Evolutionary conservation across 1,284 basidiomycete species (phyloP).

Genomic region (Mycena sp.): DNA sequence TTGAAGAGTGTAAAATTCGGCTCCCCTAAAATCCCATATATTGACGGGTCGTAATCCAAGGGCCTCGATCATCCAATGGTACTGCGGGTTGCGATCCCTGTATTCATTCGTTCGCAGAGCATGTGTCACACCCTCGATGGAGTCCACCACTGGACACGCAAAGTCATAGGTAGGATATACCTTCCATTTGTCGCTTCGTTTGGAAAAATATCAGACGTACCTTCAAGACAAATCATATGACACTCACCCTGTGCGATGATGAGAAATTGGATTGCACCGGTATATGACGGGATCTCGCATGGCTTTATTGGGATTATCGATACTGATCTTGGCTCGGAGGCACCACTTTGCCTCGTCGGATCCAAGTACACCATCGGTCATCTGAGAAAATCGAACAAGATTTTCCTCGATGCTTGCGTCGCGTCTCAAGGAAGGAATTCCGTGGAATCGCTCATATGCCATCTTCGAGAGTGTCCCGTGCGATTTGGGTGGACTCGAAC

Average conservation of each 20-base stretch:
- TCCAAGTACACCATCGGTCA: slow-evolving; percentile 81
- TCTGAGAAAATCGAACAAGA: slow-evolving; percentile 87
- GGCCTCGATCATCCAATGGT: slow-evolving; percentile 94
- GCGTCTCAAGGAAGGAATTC: slow-evolving; percentile 87
- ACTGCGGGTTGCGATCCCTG: slow-evolving; percentile 96
- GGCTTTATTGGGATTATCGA: slow-evolving; percentile 79
- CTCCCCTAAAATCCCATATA: slow-evolving; percentile 95
- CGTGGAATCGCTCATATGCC: slow-evolving; percentile 91
- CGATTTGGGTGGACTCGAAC: slow-evolving; percentile 1
- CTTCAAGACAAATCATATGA: neutral
- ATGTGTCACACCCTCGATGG: slow-evolving; percentile 96
- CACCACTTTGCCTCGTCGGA: slow-evolving; percentile 88
- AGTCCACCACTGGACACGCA: slow-evolving; percentile 96
- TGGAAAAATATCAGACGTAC: slow-evolving; percentile 15
- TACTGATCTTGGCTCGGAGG: slow-evolving; percentile 80
- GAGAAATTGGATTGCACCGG: slow-evolving; percentile 86
- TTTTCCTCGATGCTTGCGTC: slow-evolving; percentile 88
- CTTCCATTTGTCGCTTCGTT: slow-evolving; percentile 85
- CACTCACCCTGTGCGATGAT: slow-evolving; percentile 92
- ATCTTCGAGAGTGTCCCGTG: slow-evolving; percentile 60
- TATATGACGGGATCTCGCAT: slow-evolving; percentile 99
- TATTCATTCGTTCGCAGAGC: slow-evolving; percentile 99
- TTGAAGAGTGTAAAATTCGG: slow-evolving; percentile 6
- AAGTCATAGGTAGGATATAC: slow-evolving; percentile 99
- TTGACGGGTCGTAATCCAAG: slow-evolving; percentile 84